Evolutionary conservation across 306 rosid genomes (phyloP).

Genomic region (Vigna unguiculata): DNA sequence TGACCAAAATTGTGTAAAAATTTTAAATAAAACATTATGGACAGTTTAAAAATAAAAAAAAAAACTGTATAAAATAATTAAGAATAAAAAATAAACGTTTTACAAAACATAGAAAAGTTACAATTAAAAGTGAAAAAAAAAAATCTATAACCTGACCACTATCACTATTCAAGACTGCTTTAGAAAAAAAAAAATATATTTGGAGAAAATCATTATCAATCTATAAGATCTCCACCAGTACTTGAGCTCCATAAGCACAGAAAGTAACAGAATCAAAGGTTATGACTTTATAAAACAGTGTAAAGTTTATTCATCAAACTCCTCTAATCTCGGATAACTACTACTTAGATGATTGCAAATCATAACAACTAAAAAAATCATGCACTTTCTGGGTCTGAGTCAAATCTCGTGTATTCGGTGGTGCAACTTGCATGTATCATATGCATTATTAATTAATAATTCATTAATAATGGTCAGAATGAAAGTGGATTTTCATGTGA

Average conservation of each 20-base stretch:
- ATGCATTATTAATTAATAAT: slow-evolving; percentile 1
- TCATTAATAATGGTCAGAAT: background rate
- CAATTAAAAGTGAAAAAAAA: too few species aligned
- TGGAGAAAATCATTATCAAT: too few species aligned
- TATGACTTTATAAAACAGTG: background rate
- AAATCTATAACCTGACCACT: too few species aligned
- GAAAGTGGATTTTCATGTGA: background rate
- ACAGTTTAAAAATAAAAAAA: too few species aligned
- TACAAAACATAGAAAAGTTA: too few species aligned
- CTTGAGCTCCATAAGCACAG: background rate
- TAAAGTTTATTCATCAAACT: slow-evolving; percentile 4
- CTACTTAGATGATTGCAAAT: slow-evolving; percentile 1
- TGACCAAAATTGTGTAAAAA: too few species aligned
- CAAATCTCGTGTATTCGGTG: background rate
- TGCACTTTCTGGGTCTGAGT: background rate
- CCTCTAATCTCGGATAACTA: slow-evolving; percentile 13
- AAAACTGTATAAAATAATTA: too few species aligned
- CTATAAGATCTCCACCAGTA: background rate
- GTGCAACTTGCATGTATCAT: background rate
- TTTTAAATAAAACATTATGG: too few species aligned
- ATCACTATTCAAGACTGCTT: background rate
- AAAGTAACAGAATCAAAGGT: background rate
- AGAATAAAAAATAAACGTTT: too few species aligned
- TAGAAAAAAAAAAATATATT: background rate
- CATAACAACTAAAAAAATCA: background rate